Base-by-base conservation (phyloP, 2,329 filamentous ascomycete species). In the Fusarium tuaranense region DNA sequence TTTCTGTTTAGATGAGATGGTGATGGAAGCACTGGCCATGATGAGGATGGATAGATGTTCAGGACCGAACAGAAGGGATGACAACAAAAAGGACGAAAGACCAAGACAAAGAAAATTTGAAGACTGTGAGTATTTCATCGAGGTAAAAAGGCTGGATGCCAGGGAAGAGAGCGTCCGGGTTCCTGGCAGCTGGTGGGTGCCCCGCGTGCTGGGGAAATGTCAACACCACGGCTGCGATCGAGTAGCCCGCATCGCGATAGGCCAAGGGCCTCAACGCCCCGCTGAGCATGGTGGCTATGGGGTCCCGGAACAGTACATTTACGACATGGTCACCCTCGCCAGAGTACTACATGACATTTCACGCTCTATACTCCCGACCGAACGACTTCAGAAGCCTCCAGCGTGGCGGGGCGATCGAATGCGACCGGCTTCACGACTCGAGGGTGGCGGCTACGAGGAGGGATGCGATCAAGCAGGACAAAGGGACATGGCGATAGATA, bases 11-110 rank as follows among this genome's bases (percentile, higher is more conserved):
- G 3, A 59, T 53, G 62, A 74, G 34, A 32, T 62, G 57, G 48
- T 53, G 30, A 48, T 51, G 12, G 20, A 8, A 36, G 32, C 7
- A 74, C 72, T 60, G 38, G 69, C 72, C 59, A 38, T 36, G 39
- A 48, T 16, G 22, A 18, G 36, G 53, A 53, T 53, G 36, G 58
- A 53, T 48, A 25, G 27, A 44, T 63, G 60, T 70, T 70, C 59
- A 59, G 48, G 36, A 3, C 16, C 25, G 62, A 66, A 72, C 46
- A 69, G 8, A 25, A 14, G 25, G 27, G 4, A 25, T 48, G 16
- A 20, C 27, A 20, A 27, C 4, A 46, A 20, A 20, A 12, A 20
- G 0, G 12, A 12, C 18, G 6, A 36, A 57, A 60, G 25, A 30
- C 18, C 3, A 30, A 18, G 36, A 46, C 14, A 62, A 72, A 65